Percentiles rank a stretch among this genome's conserved stretches.
Conservation (phyloP, 768 basidiomycete genomes). For the Hygrophoropsis aurantiaca region DNA sequence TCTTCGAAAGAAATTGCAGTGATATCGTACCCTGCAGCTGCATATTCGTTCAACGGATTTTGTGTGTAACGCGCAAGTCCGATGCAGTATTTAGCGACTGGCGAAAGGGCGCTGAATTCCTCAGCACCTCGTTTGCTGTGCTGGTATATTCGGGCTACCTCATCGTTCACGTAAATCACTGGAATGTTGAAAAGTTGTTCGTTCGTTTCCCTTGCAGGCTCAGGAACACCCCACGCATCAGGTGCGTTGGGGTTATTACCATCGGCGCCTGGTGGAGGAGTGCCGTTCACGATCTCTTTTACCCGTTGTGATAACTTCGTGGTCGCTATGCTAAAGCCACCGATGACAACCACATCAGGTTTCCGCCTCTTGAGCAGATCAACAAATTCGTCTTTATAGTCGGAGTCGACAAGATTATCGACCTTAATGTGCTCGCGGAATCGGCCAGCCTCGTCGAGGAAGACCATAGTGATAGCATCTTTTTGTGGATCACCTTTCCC, state of each 20-base stretch:
- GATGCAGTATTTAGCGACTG: slow-evolving; percentile 87
- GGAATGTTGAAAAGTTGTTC: slow-evolving; percentile 58
- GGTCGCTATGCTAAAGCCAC: slow-evolving; percentile 86
- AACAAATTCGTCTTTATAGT: slow-evolving; percentile 69
- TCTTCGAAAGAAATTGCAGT: slow-evolving; percentile 81
- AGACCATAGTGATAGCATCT: slow-evolving; percentile 84
- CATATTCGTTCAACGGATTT: slow-evolving; percentile 92
- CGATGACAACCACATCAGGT: slow-evolving; percentile 87
- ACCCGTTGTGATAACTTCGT: slow-evolving; percentile 64
- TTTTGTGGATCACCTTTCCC: slow-evolving; percentile 93
- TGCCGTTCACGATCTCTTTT: slow-evolving; percentile 51
- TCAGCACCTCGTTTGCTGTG: slow-evolving; percentile 81
- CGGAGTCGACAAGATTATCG: slow-evolving; percentile 78
- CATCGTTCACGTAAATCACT: slow-evolving; percentile 84
- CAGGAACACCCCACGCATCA: slow-evolving; percentile 28
- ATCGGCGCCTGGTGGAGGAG: slow-evolving; percentile 22
- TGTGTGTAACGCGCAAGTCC: slow-evolving; percentile 92
- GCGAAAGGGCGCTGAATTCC: slow-evolving; percentile 78
- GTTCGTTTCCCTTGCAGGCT: slow-evolving; percentile 26
- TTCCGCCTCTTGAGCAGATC: slow-evolving; percentile 80
- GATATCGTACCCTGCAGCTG: slow-evolving; percentile 84
- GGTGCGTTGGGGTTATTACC: slow-evolving; percentile 16
- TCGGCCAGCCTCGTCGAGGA: slow-evolving; percentile 85
- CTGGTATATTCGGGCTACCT: slow-evolving; percentile 92
- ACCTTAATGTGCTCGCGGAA: slow-evolving; percentile 88